Evolutionary conservation across 495 filamentous ascomycete species (phyloP), one percentile per base, ranked within the genome.

Genomic region (Podospora tetraspora): DNA sequence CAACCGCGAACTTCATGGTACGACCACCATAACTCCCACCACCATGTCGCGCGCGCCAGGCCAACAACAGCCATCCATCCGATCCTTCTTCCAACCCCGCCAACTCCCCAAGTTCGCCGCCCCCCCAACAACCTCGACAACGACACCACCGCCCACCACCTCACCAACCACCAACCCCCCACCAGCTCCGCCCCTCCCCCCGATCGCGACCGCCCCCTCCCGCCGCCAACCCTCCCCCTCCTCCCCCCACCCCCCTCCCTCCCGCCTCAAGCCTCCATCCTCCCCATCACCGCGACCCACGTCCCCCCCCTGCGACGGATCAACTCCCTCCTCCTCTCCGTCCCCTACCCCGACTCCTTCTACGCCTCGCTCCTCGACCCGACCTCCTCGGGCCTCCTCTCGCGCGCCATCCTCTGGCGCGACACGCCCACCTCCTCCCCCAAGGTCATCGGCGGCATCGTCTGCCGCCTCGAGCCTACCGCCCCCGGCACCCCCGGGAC

Each of bases 261-360:
- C 22, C 82, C 82, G 59, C 70, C 74, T 0, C 79, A 83, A 77
- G 84, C 83, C 10, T 86, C 83, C 23, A 86, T 93, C 69, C 83
- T 86, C 12, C 80, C 84, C 2, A 82, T 92, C 66, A 80, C 79
- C 13, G 79, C 85, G 5, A 80, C 81, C 29, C 87, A 93, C 77
- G 82, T 97, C 67, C 84, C 91, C 59, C 87, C 90, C 13, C 84
- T 96, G 56, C 90, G 89, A 25, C 88, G 91, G 57, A 92, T 97
- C 68, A 97, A 93, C 72, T 79, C 88, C 56, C 83, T 96, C 22
- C 86, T 96, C 13, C 87, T 99, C 6, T 94, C 94, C 23, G 91
- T 97, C 71, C 85, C 86, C 77, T 99, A 99, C 75, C 90, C 92
- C 0, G 88, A 90, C 73, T 86, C 84, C 37, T 98, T 98, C 86